Evolutionary conservation across 2,329 filamentous ascomycete genomes (phyloP), one percentile per base, ranked within the genome.

Genomic region (Penicillium expansum): DNA sequence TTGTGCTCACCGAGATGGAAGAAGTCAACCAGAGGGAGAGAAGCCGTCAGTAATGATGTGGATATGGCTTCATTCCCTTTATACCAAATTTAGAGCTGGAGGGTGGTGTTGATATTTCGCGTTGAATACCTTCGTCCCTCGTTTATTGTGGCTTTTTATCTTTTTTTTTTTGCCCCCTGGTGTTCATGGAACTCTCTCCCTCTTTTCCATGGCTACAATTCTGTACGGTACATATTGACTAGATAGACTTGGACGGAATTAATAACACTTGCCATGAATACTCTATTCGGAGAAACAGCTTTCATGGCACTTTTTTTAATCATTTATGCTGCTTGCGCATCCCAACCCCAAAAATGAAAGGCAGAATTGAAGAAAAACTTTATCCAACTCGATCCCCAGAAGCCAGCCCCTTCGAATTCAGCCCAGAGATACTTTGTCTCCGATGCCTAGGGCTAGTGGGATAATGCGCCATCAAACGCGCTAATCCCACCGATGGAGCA

Each of bases 1-100:
- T 88, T 24, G 82, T 90, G 70, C 65, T 82, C 43, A 76, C 82
- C 38, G 88, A 90, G 73, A 88, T 90, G 86, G 79, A 79, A 63
- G 85, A 87, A 67, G 84, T 86, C 13, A 66, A 57, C 44, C 62
- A 57, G 39, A 66, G 63, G 51, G 72, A 74, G 54, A 60, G 68
- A 35, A 61, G 44, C 18, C 52, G 56, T 24, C 56, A 55, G 33
- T 24, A 35, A 49, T 55, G 33, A 55, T 14, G 6, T 32, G 41
- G 41, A 49, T 42, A 50, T 35, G 49, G 14, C 10, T 30, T 39
- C 37, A 32, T 52, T 33, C 35, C 20, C 42, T 56, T 27, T 56
- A 29, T 55, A 60, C 45, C 52, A 62, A 57, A 45, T 54, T 37
- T 55, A 27, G 35, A 29, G 16, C 57, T 48, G 54, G 48, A 48